These are phyloP conservation scores for Cryptosporidium sp. DNA, from an alignment of 169 alveolate genomes.

Conservation along the genomic window DNA sequence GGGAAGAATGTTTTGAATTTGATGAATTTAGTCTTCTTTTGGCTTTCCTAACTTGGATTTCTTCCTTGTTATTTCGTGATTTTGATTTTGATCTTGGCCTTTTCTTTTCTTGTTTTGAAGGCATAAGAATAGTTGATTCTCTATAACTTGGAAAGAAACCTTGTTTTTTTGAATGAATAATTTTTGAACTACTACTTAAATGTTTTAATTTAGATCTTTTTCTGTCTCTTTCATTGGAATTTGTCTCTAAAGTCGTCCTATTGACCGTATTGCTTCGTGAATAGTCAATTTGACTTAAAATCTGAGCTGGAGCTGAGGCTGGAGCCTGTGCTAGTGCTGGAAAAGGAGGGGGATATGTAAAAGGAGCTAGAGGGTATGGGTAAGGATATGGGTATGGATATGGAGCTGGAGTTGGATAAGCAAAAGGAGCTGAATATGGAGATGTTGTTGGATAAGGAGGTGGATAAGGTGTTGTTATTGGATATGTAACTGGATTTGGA, in stretches of 20 bases:
- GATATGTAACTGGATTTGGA: background rate
- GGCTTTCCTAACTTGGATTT: too few relatives aligned
- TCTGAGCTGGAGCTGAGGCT: background rate
- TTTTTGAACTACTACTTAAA: too few relatives aligned
- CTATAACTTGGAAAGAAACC: background rate
- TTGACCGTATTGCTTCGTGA: background rate
- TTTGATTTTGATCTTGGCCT: background rate
- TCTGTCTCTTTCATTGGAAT: background rate
- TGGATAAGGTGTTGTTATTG: background rate
- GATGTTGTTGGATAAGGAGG: background rate
- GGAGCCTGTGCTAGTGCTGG: too few relatives aligned
- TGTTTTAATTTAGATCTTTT: background rate
- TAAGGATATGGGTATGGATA: background rate
- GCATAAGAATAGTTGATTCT: background rate
- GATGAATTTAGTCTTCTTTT: too few relatives aligned
- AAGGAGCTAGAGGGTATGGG: background rate
- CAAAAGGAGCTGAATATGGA: background rate
- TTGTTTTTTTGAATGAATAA: background rate
- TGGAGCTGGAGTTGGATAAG: background rate
- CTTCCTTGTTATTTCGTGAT: background rate
- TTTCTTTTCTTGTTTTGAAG: background rate
- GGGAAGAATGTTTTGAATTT: too few relatives aligned
- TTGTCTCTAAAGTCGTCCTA: background rate
- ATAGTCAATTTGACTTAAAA: background rate
- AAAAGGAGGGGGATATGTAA: background rate